Evolutionary conservation across 2,329 filamentous ascomycete genomes (phyloP).

Genomic region (Alternaria triticimaculans): DNA sequence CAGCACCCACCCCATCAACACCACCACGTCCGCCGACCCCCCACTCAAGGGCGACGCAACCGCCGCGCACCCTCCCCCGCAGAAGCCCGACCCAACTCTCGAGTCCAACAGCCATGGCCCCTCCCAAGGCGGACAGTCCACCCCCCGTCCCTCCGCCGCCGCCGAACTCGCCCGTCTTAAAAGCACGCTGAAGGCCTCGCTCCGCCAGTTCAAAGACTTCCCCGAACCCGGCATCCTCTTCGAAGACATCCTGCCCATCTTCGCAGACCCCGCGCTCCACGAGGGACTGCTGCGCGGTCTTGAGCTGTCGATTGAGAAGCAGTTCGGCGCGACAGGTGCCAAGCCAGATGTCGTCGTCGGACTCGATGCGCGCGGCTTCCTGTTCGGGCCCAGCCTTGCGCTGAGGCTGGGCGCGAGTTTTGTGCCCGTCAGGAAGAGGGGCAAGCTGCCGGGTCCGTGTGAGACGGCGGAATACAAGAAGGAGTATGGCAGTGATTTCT

Average conservation of each 20-base stretch:
- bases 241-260: slow-evolving; percentile 97
- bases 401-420: slow-evolving; percentile 83
- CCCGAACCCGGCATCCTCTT: slow-evolving; percentile 92
- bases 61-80: slow-evolving; percentile 40
- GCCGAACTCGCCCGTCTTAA: slow-evolving; percentile 64
- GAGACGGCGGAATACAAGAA: slow-evolving; percentile 88
- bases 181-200: slow-evolving; percentile 70
- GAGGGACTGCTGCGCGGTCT: slow-evolving; percentile 80
- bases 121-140: slow-evolving; percentile 57
- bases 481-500: slow-evolving; percentile 94
- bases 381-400: slow-evolving; percentile 91
- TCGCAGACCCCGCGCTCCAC: slow-evolving; percentile 78
- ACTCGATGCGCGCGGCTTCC: slow-evolving; percentile 90
- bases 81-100: slow-evolving; percentile 45
- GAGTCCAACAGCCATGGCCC: slow-evolving; percentile 45
- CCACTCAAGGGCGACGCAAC: slow-evolving; percentile 34
- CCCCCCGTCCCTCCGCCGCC: slow-evolving; percentile 57
- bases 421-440: slow-evolving; percentile 91
- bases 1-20: slow-evolving; percentile 24
- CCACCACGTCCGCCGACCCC: slow-evolving; percentile 24
- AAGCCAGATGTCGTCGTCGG: slow-evolving; percentile 91
- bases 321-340: slow-evolving; percentile 54
- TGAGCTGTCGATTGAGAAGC: slow-evolving; percentile 77
- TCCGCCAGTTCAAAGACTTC: slow-evolving; percentile 91
- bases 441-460: slow-evolving; percentile 91